Percentiles rank a stretch among this genome's conserved stretches.
phyloP scores from a whole-genome alignment of 352 stramenopile genomes.

The Pythium graminicola region DNA sequence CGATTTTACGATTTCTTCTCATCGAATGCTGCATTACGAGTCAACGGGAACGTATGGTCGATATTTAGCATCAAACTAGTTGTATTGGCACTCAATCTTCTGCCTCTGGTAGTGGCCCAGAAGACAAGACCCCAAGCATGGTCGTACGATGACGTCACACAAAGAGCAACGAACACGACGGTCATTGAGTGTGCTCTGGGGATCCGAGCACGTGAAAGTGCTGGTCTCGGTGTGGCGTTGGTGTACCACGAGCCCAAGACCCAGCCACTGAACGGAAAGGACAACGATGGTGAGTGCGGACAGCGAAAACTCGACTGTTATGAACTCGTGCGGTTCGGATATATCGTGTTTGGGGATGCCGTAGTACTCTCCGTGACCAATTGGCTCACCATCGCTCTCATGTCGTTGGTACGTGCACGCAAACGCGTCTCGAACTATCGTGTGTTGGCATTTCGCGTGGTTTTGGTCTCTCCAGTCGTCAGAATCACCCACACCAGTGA shows the following conservation, averaged over 20 bases:
- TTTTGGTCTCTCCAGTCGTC: background rate
- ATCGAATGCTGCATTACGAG: slow-evolving; percentile 18
- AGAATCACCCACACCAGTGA: background rate
- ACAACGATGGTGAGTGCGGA: background rate
- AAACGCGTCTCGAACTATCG: slow-evolving; percentile 1
- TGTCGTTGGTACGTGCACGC: background rate
- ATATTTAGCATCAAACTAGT: slow-evolving; percentile 39
- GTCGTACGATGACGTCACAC: background rate
- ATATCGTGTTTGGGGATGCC: slow-evolving; percentile 11
- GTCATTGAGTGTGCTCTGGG: slow-evolving; percentile 1
- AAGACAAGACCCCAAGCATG: background rate
- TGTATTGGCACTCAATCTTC: slow-evolving; percentile 29
- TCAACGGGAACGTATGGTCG: slow-evolving; percentile 31
- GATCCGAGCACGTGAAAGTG: slow-evolving; percentile 3
- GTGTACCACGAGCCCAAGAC: background rate
- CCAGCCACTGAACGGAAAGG: background rate
- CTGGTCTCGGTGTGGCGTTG: background rate
- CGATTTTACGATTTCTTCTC: slow-evolving; percentile 37
- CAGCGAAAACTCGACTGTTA: background rate
- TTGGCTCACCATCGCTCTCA: slow-evolving; percentile 19
- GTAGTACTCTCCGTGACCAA: slow-evolving; percentile 7
- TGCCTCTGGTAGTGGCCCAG: slow-evolving; percentile 26
- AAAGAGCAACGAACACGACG: background rate
- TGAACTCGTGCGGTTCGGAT: slow-evolving; percentile 19
- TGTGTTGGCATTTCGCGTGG: slow-evolving; percentile 7